Percentiles rank a stretch among this genome's conserved stretches.
phyloP scores from a whole-genome alignment of 805 yeast genomes.

The Lachancea quebecensis region DNA sequence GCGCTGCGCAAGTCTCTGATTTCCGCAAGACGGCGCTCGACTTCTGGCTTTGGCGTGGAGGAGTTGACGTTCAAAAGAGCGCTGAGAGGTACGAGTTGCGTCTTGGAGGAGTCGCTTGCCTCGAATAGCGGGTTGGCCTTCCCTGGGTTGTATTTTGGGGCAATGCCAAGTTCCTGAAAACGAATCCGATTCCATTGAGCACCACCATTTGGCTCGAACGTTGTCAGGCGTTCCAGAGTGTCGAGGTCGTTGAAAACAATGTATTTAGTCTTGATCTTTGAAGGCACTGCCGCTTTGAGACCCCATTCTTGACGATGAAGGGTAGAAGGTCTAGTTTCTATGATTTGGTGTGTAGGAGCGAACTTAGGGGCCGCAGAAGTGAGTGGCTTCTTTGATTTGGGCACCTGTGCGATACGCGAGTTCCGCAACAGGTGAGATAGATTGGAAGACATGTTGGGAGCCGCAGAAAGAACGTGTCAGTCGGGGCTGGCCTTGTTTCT shows the following conservation, averaged over 20 bases:
- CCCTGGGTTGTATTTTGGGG: slow-evolving; percentile 25
- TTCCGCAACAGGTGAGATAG: slow-evolving; percentile 24
- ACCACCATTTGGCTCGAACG: slow-evolving; percentile 56
- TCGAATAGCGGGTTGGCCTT: slow-evolving; percentile 33
- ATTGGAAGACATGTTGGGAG: slow-evolving; percentile 8
- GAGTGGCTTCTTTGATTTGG: slow-evolving; percentile 22
- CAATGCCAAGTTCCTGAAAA: slow-evolving; percentile 61
- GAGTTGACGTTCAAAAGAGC: slow-evolving; percentile 15
- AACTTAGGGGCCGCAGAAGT: slow-evolving; percentile 15
- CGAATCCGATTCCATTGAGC: slow-evolving; percentile 53
- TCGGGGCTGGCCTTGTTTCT: background rate
- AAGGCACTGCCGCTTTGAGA: slow-evolving; percentile 62
- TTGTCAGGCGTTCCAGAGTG: slow-evolving; percentile 59
- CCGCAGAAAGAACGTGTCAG: background rate
- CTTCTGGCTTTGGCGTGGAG: slow-evolving; percentile 11
- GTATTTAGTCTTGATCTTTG: slow-evolving; percentile 49
- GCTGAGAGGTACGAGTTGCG: slow-evolving; percentile 17
- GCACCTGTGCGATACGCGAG: slow-evolving; percentile 33
- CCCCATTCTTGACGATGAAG: slow-evolving; percentile 68
- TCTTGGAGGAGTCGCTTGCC: slow-evolving; percentile 13
- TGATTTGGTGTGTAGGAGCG: slow-evolving; percentile 64
- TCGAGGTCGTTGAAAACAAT: slow-evolving; percentile 62
- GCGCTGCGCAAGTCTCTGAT: slow-evolving; percentile 44
- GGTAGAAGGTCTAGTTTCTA: slow-evolving; percentile 61
- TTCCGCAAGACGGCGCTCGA: slow-evolving; percentile 32